Evolutionary conservation across 805 yeast genomes (phyloP), one percentile per base, ranked within the genome.

Genomic region (Hanseniaspora pseudoguilliermondii): DNA sequence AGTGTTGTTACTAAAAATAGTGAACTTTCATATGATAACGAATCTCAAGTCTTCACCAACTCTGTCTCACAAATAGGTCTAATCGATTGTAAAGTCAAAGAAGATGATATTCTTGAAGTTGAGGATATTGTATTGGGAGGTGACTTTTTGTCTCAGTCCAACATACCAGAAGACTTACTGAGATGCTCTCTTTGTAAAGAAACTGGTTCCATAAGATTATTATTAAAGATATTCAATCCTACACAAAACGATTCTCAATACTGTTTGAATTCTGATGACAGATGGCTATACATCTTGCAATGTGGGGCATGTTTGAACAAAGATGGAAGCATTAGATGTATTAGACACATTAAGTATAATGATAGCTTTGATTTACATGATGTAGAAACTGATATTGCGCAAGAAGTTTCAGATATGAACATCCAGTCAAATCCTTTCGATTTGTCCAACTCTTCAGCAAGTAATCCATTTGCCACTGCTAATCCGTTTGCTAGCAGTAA

Each of bases 121-220:
- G 81, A 77, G 57, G 96, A 88, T 63, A 80, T 95, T 0, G 82
- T 87, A 60, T 75, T 91, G 35, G 97, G 97, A 0, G 95, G 95
- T 1, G 68, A 70, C 40, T 47, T 29, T 25, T 29, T 54, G 10
- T 38, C 23, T 16, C 18, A 32, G 16, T 38, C 42, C 10, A 15
- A 36, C 21, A 53, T 53, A n/a, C 87, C 90, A 8, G 71, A 71
- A 0, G 76, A 75, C 3, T 66, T 79, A 20, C 63, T 83, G 8
- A 65, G 69, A 38, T 93, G 98, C 71, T 78, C 76, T 49, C 77
- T 76, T 54, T 93, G 98, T 70, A 69, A 66, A 32, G 55, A 62
- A 2, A 39, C 69, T 1, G 66, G 72, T 10, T 69, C 73, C 16
- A 75, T 88, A 83, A 79, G 84, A 15, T 69, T 91, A 47, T 71